These are phyloP conservation scores for Aureobasidium sp. DNA, from an alignment of 2,329 filamentous ascomycete genomes.

Conservation along the genomic window DNA sequence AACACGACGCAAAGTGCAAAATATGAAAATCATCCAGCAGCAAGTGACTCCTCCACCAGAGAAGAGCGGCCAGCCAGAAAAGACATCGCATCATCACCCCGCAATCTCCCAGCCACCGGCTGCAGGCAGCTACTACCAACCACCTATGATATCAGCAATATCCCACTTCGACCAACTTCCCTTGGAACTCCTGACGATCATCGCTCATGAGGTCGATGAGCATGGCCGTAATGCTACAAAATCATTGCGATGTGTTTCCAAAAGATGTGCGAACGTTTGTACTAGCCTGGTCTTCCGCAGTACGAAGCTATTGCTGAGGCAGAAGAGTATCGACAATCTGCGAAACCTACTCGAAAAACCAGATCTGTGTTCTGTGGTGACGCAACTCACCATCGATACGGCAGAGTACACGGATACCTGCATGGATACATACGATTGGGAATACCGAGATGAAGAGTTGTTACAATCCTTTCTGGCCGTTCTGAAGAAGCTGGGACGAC, in stretches of 20 bases:
- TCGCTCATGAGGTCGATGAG: background rate
- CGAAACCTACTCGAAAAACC: background rate
- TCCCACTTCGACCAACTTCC: conserved; percentile 2
- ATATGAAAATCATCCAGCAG: background rate
- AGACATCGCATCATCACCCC: background rate
- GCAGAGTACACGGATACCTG: conserved; percentile 7
- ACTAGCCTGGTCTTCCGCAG: conserved; percentile 5
- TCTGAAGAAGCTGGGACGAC: background rate
- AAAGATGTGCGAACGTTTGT: background rate
- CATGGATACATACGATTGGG: conserved; percentile 11
- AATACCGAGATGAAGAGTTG: conserved; percentile 7
- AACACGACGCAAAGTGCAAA: background rate
- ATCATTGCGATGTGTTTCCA: conserved; percentile 10
- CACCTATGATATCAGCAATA: background rate
- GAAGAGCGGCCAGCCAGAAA: background rate
- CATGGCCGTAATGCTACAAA: background rate
- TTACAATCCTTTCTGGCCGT: background rate
- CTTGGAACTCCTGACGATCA: background rate
- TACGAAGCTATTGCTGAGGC: background rate
- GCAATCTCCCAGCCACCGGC: conserved; percentile 3
- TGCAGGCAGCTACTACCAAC: background rate
- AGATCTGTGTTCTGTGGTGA: background rate
- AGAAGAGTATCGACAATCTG: background rate
- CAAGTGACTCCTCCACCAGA: conserved; percentile 1
- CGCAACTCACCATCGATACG: conserved; percentile 4